Conservation (phyloP, 163 green algal genomes). For the Chlorella variabilis region DNA sequence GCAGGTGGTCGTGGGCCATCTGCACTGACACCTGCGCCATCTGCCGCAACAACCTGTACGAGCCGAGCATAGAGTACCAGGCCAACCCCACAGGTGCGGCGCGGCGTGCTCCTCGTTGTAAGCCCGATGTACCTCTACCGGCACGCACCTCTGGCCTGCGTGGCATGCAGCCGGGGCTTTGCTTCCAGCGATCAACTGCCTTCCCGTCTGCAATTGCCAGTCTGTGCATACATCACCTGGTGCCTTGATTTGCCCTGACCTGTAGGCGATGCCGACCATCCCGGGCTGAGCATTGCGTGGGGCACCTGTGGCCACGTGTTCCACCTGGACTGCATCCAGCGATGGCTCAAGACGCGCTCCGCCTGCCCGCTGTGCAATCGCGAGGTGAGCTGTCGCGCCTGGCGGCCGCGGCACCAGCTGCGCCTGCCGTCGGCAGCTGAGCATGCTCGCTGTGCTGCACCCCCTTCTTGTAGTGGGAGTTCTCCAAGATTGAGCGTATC, state of each 20-base stretch:
- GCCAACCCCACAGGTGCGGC: slow-evolving; percentile 79
- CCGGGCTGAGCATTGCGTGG: slow-evolving; percentile 94
- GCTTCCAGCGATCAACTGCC: no score
- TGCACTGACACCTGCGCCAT: slow-evolving; percentile 98
- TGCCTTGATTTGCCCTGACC: neutral
- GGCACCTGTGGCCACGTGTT: slow-evolving; percentile 93
- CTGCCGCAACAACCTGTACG: slow-evolving; percentile 98
- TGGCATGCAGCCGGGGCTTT: no score
- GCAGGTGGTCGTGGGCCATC: slow-evolving; percentile 93
- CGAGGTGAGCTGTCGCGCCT: slow-evolving; percentile 38
- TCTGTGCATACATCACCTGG: no score
- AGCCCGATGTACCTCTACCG: neutral
- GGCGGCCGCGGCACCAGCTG: neutral
- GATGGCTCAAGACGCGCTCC: slow-evolving; percentile 91
- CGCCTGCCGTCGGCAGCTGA: neutral
- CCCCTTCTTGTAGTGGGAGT: slow-evolving; percentile 19
- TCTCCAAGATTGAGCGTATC: slow-evolving; percentile 32
- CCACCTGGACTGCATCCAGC: slow-evolving; percentile 94
- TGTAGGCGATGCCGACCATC: slow-evolving; percentile 87
- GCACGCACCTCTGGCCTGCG: no score
- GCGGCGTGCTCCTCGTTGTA: neutral
- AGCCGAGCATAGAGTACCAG: slow-evolving; percentile 97
- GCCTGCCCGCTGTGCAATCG: slow-evolving; percentile 93
- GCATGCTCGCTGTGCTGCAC: no score
- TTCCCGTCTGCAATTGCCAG: no score